Evolutionary conservation across 768 basidiomycete species (phyloP), one percentile per base, ranked within the genome.

Genomic region (Psilocybe subaeruginosa): DNA sequence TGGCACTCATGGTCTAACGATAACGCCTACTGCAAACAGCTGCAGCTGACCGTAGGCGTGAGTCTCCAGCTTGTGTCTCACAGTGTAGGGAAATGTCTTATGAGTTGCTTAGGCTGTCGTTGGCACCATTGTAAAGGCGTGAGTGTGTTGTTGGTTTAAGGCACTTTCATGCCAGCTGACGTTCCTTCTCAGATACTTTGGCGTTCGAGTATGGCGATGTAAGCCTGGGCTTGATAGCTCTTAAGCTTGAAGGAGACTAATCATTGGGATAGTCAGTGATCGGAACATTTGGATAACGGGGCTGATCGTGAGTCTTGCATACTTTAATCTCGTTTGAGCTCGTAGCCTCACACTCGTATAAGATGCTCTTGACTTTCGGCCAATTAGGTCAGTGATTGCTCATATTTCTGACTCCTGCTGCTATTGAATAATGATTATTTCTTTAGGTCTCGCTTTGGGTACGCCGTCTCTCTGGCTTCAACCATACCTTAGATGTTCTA

Each of bases 151-250:
- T 5, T 8, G 45, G 8, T 16, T 35, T 29, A 19, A 31, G 7
- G 12, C 5, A 14, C 16, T 1, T 47, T 12, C 53, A 83, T 81
- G 39, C 76, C 11, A 7, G 37, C 12, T 17, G 60, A n/a, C 54
- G 14, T 49, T 48, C 27, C 33, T 33, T 33, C 45, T 47, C 55
- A 88, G 86, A 33, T 79, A 80, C 53, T 89, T 88, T 59, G 81
- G 78, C 0, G 69, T 87, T 54, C 80, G 87, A 29, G 88, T 89
- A 19, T 90, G 85, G 83, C 72, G 87, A 73, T 89, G 88, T 89
- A 68, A 66, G 79, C 68, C 7, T 66, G 12, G 23, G 14, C 19
- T 14, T 29, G 46, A 12, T 19, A 27, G 33, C 11, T 19, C 43
- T 9, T 35, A 19, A 19, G 14, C 29, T 37, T 39, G 47, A 19